Evolutionary conservation across 2,329 filamentous ascomycete genomes (phyloP).

Genomic region (Hypoxylon sp.): DNA sequence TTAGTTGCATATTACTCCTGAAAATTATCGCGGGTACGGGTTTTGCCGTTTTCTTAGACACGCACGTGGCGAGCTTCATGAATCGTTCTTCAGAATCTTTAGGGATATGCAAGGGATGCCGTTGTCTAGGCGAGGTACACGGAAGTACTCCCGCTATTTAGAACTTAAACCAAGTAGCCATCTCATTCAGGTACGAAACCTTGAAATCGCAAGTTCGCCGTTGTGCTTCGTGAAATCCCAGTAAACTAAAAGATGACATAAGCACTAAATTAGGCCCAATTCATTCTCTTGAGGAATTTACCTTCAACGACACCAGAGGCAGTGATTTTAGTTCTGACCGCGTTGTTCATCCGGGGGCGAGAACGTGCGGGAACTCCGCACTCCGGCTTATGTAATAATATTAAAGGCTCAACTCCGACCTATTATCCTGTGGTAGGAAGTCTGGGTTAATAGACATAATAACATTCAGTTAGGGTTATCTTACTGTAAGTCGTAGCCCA

Average conservation of each 20-base stretch:
- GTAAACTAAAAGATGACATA: not conserved
- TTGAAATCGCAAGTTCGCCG: not conserved
- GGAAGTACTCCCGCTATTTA: not conserved
- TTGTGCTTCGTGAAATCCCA: not conserved
- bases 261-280: not conserved
- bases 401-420: no score
- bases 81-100: not conserved
- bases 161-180: not conserved
- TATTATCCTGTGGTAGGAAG: not conserved
- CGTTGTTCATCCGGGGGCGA: not conserved
- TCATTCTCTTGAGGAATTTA: not conserved
- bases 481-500: not conserved
- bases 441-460: not conserved
- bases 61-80: not conserved
- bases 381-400: slow-evolving; percentile 17
- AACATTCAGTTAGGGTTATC: not conserved
- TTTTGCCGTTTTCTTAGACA: not conserved
- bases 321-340: not conserved
- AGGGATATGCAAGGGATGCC: not conserved
- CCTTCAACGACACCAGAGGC: not conserved
- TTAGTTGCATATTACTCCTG: not conserved
- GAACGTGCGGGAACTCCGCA: not conserved
- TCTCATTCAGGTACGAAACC: not conserved
- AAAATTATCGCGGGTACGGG: not conserved
- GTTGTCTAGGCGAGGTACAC: not conserved